Evolutionary conservation across 2,329 filamentous ascomycete species (phyloP).

Genomic region (Colletotrichum paranaense): DNA sequence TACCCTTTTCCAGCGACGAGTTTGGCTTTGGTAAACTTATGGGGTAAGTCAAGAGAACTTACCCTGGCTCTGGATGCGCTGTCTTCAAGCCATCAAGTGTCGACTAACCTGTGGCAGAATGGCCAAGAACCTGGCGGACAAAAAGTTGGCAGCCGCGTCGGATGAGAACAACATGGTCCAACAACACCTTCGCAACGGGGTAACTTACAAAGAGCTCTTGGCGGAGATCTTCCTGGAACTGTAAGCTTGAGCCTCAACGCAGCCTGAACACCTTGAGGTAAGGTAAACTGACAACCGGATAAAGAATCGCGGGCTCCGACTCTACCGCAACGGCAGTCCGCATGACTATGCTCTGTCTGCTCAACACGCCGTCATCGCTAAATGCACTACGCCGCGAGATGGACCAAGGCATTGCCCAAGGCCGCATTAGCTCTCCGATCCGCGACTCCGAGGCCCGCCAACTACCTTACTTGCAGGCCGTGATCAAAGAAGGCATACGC

Average conservation of each 20-base stretch:
- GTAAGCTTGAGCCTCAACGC: neutral
- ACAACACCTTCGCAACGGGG: conserved; percentile 40
- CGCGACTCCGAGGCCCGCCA: conserved; percentile 48
- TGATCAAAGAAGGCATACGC: conserved; percentile 63
- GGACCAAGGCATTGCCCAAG: conserved; percentile 41
- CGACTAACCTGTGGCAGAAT: conserved; percentile 34
- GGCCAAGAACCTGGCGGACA: conserved; percentile 40
- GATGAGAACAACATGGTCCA: conserved; percentile 45
- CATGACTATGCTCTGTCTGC: conserved; percentile 61
- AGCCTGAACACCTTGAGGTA: neutral
- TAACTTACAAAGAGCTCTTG: conserved; percentile 42
- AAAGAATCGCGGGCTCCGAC: conserved; percentile 48
- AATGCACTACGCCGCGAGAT: conserved; percentile 60
- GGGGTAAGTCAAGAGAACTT: conserved; percentile 32
- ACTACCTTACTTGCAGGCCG: conserved; percentile 59
- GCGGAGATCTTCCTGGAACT: conserved; percentile 40
- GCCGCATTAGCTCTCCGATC: conserved; percentile 39
- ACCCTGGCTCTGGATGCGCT: too few species aligned
- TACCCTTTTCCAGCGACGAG: conserved; percentile 42
- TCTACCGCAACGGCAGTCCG: conserved; percentile 52
- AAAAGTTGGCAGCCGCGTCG: conserved; percentile 38
- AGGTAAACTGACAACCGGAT: neutral
- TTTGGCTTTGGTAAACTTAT: conserved; percentile 48
- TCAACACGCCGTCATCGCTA: conserved; percentile 59
- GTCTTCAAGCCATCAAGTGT: too few species aligned